These are phyloP conservation scores for Trifolium fragiferum DNA, from an alignment of 306 rosid species.

Conservation along the genomic window DNA sequence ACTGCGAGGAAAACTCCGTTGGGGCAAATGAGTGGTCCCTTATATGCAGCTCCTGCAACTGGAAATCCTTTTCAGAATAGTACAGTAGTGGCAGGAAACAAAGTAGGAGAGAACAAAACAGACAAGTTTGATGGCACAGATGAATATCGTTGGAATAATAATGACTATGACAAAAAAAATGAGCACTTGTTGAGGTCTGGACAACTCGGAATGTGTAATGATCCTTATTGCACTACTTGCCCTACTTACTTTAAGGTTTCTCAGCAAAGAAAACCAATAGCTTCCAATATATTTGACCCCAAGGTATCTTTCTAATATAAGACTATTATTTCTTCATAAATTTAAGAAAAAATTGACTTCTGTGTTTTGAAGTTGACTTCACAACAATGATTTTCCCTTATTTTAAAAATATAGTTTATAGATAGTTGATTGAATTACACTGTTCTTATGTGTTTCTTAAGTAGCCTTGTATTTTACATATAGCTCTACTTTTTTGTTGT, in stretches of 20 bases:
- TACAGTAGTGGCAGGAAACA: background rate
- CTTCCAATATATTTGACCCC: slow-evolving; percentile 56
- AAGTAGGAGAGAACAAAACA: background rate
- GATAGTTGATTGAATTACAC: too few species aligned
- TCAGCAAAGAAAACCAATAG: slow-evolving; percentile 47
- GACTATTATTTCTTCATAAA: background rate
- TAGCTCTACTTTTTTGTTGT: background rate
- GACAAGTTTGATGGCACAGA: too few species aligned
- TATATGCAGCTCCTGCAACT: background rate
- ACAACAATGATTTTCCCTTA: too few species aligned
- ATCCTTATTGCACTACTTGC: slow-evolving; percentile 86
- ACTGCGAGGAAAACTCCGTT: background rate
- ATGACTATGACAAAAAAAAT: background rate
- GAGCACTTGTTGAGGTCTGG: slow-evolving; percentile 71
- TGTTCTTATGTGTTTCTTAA: too few species aligned
- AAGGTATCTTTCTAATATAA: slow-evolving; percentile 54
- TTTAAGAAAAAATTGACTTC: too few species aligned
- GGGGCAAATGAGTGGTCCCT: background rate
- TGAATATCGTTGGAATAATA: too few species aligned
- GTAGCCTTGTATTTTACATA: too few species aligned
- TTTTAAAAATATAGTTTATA: too few species aligned
- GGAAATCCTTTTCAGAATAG: background rate
- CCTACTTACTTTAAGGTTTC: slow-evolving; percentile 64
- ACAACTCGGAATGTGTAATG: slow-evolving; percentile 78
- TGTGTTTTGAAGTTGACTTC: too few species aligned